A percentile compares a stretch with the other conserved stretches of the same genome.
Evolutionary conservation across 768 basidiomycete genomes (phyloP).

Genomic region (Vararia minispora): DNA sequence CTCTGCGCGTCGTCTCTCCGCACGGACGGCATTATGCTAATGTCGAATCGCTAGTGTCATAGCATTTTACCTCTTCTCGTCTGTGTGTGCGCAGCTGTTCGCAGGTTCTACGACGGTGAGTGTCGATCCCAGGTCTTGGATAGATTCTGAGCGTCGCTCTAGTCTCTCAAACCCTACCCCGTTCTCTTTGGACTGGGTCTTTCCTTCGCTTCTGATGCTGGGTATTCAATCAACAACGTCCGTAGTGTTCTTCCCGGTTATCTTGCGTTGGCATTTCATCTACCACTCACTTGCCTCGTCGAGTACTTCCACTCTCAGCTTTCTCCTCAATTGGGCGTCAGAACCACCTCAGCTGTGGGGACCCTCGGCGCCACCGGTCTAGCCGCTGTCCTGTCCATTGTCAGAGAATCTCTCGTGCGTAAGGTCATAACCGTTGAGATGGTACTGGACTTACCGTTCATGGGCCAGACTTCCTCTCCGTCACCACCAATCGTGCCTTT

Average conservation of each 20-base stretch:
- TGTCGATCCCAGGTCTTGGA: no score
- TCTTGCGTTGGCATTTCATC: constrained; percentile 49
- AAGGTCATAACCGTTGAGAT: not conserved
- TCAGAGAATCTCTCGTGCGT: constrained; percentile 48
- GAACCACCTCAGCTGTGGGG: constrained; percentile 43
- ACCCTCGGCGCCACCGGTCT: constrained; percentile 56
- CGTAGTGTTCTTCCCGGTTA: constrained; percentile 51
- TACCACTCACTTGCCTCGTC: constrained; percentile 45
- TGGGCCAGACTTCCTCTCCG: no score
- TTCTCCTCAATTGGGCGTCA: constrained; percentile 44
- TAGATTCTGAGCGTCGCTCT: no score
- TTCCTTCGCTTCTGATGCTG: constrained; percentile 47
- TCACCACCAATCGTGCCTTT: constrained; percentile 44
- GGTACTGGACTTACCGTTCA: no score
- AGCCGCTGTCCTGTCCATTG: constrained; percentile 53
- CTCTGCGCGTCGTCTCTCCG: constrained; percentile 35
- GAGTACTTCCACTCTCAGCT: constrained; percentile 52
- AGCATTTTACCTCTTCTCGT: constrained; percentile 58
- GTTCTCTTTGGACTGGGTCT: constrained; percentile 38
- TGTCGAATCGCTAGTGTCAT: constrained; percentile 37
- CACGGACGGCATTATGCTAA: not conserved
- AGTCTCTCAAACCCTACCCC: constrained; percentile 33
- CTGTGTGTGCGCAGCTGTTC: constrained; percentile 51
- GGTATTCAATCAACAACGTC: constrained; percentile 27
- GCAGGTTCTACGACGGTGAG: constrained; percentile 38